Conservation (phyloP, 2,329 filamentous ascomycete species). For the Sclerotinia glacialis region DNA sequence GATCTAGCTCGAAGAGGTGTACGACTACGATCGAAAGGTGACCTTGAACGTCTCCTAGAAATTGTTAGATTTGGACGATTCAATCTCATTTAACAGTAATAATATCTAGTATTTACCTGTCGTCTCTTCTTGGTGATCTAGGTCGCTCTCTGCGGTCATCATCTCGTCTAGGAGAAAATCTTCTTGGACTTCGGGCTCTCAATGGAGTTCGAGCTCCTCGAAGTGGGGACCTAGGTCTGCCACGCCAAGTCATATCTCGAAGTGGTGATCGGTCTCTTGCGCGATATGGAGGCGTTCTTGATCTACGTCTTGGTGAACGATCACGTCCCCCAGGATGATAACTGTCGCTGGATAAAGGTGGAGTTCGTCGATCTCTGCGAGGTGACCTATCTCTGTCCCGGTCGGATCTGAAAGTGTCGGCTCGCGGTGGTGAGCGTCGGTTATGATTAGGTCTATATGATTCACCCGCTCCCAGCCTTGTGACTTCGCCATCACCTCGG, state of each 20-base stretch:
- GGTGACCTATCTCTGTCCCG: slow-evolving; percentile 34
- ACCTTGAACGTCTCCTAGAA: slow-evolving; percentile 39
- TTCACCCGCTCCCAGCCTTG: slow-evolving; percentile 39
- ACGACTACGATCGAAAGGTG: slow-evolving; percentile 39
- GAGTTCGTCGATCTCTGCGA: slow-evolving; percentile 31
- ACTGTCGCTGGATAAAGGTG: slow-evolving; percentile 34
- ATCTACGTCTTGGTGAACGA: slow-evolving; percentile 37
- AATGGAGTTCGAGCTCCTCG: slow-evolving; percentile 40
- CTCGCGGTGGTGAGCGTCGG: slow-evolving; percentile 36
- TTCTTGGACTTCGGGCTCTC: slow-evolving; percentile 37
- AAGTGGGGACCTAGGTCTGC: slow-evolving; percentile 34
- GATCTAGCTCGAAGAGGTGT: slow-evolving; percentile 30
- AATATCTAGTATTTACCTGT: slow-evolving; percentile 28
- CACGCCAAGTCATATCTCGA: slow-evolving; percentile 31
- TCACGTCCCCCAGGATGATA: slow-evolving; percentile 35
- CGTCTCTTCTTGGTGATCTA: slow-evolving; percentile 36
- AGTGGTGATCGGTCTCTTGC: slow-evolving; percentile 35
- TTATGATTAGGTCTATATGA: slow-evolving; percentile 37
- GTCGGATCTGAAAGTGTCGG: slow-evolving; percentile 33
- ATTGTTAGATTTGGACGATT: slow-evolving; percentile 19
- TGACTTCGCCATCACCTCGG: slow-evolving; percentile 39
- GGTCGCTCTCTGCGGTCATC: slow-evolving; percentile 43
- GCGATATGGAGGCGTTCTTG: slow-evolving; percentile 36
- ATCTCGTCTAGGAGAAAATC: slow-evolving; percentile 41
- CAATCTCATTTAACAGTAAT: background rate